Evolutionary conservation across 2,329 filamentous ascomycete genomes (phyloP).

Genomic region (Epichloe sp.): DNA sequence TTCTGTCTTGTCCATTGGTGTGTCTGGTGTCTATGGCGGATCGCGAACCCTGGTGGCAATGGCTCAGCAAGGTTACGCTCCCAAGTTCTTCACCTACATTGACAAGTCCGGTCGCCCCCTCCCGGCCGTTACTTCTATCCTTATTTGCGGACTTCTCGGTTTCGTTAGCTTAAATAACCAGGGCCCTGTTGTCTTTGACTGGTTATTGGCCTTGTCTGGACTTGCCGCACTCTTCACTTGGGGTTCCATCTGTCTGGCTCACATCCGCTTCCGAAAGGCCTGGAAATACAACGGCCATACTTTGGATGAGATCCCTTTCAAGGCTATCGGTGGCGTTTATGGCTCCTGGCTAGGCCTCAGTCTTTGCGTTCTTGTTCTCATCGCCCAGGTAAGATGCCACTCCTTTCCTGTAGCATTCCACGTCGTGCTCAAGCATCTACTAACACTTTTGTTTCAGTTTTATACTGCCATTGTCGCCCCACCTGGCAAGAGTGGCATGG

Average conservation of each 20-base stretch:
- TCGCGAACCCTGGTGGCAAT: conserved; percentile 46
- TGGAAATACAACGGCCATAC: conserved; percentile 46
- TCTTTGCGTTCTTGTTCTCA: conserved; percentile 41
- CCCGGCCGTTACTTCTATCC: conserved; percentile 31
- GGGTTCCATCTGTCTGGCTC: conserved; percentile 49
- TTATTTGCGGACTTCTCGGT: conserved; percentile 37
- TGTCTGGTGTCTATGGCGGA: conserved; percentile 45
- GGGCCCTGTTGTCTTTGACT: conserved; percentile 42
- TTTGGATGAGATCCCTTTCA: conserved; percentile 55
- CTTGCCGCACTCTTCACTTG: conserved; percentile 50
- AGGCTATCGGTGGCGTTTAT: conserved; percentile 43
- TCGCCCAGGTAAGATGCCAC: conserved; percentile 33
- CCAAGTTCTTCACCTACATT: conserved; percentile 42
- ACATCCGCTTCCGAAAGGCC: conserved; percentile 51
- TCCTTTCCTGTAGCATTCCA: background rate
- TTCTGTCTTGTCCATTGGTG: conserved; percentile 45
- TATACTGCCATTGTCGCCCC: conserved; percentile 33
- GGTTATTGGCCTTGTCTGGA: conserved; percentile 49
- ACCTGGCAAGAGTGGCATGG: conserved; percentile 19
- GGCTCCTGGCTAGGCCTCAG: conserved; percentile 51
- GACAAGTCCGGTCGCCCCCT: conserved; percentile 45
- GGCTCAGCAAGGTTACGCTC: conserved; percentile 45
- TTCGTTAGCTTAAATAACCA: conserved; percentile 29
- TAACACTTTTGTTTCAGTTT: conserved; percentile 21
- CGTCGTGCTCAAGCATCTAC: background rate